Base-by-base conservation (phyloP, 2,329 filamentous ascomycete species). In the Penicillium sp. region DNA sequence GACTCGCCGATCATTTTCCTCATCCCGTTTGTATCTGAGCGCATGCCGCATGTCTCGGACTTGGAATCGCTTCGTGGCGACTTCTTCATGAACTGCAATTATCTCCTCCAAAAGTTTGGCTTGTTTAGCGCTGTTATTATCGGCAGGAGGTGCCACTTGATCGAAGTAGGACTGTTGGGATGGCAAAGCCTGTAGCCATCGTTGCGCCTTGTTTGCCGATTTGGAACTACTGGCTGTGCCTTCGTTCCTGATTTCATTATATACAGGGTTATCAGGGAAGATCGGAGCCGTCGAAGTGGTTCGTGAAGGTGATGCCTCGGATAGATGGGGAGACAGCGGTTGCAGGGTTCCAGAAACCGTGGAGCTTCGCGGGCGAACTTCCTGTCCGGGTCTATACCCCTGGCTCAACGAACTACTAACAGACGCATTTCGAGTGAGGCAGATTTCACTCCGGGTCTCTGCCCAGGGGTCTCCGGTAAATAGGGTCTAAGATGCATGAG, bases 11-110 rank as follows among this genome's bases (percentile, higher is more conserved):
- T 46, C 33, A 3, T 37, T 32, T 23, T 58, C 57, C 20, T 54
- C 42, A 11, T 57, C 47, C n/a, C 56, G 42, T 34, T 56, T 52
- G 14, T 51, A 44, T 32, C 45, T 42, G 11, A 61, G 36, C 1
- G 39, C 45, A 12, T 35, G 28, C 5, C 57, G 57, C n/a, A 53
- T 32, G 36, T 55, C 47, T 18, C 47, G 49, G 3, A 50, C 45
- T 4, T 44, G 38, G 2, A 40, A 35, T n/a, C 57, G 43, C 30
- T 48, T 47, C 6, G 40, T 29, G 4, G 42, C 39, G 14, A 55
- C 40, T 16, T 48, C 35, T 13, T 49, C 30, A 14, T 51, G 42
- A 14, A 51, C 35, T 8, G 41, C 25, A 14, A 43, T 11, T 12
- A 54, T 28, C 20, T 37, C 35, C 4, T 35, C 33, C 12, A 45